phyloP scores from a whole-genome alignment of 2,329 filamentous ascomycete genomes.

The Ophiocordyceps camponoti-saundersi region DNA sequence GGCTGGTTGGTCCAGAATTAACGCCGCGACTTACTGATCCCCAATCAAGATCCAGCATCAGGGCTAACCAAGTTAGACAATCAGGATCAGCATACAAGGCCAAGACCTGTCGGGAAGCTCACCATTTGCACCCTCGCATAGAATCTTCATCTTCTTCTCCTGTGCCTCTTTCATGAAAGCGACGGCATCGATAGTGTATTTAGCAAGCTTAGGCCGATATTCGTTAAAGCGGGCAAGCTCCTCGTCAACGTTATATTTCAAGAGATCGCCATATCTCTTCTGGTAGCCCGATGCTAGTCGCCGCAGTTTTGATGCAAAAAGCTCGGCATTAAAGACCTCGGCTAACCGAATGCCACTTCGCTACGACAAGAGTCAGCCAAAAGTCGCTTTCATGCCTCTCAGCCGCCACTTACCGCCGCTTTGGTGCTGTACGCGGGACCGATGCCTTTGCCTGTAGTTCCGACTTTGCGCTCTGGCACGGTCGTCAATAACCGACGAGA shows the following conservation, averaged over 20 bases:
- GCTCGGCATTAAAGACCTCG: conserved; percentile 49
- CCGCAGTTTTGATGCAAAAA: conserved; percentile 51
- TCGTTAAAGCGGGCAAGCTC: conserved; percentile 46
- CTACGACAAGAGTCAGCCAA: neutral
- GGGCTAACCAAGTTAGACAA: conserved; percentile 8
- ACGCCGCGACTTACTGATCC: conserved; percentile 10
- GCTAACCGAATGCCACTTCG: conserved; percentile 49
- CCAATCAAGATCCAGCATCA: conserved; percentile 51
- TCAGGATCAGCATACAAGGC: neutral
- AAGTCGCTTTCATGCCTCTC: neutral
- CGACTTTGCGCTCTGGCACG: conserved; percentile 10
- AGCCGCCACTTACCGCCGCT: neutral
- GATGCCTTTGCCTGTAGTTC: conserved; percentile 18
- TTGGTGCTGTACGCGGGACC: conserved; percentile 7
- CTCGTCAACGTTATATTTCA: conserved; percentile 50
- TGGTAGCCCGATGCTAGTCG: conserved; percentile 39
- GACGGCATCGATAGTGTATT: conserved; percentile 50
- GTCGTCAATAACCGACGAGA: neutral
- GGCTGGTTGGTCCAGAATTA: neutral
- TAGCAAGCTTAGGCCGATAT: conserved; percentile 37
- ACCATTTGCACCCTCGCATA: conserved; percentile 45
- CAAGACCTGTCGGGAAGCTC: neutral
- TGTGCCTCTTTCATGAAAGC: conserved; percentile 46
- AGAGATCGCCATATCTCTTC: conserved; percentile 51
- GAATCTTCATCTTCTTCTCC: conserved; percentile 37